Evolutionary conservation across 208 protist genomes (phyloP).

Genomic region (Blechomonas ayalai): DNA sequence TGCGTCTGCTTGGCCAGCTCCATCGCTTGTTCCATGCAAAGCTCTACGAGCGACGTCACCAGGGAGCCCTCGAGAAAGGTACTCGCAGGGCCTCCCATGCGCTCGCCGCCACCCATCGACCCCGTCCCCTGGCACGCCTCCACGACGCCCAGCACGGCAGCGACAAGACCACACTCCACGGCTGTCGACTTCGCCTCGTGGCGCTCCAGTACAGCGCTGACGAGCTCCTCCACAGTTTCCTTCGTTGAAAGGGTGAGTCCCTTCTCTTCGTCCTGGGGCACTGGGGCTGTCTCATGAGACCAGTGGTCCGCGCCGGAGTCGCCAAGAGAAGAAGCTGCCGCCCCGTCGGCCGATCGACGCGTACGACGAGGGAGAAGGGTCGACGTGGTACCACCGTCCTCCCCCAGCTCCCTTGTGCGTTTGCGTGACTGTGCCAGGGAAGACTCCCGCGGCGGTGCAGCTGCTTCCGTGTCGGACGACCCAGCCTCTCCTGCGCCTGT

Average conservation of each 20-base stretch:
- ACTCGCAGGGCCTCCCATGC: not conserved
- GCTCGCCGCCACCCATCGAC: not conserved
- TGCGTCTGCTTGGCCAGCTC: conserved; percentile 18
- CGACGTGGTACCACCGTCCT: not conserved
- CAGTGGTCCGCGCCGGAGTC: too few relatives aligned
- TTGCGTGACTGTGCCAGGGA: not conserved
- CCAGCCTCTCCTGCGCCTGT: not conserved
- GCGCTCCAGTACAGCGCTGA: conserved; percentile 15
- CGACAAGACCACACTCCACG: conserved; percentile 12
- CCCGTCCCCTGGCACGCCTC: conserved; percentile 2
- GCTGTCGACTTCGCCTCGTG: conserved; percentile 10
- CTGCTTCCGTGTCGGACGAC: conserved; percentile 9
- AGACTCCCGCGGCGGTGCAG: conserved; percentile 1
- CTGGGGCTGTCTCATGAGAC: not conserved
- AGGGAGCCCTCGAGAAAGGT: conserved; percentile 5
- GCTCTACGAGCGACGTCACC: conserved; percentile 22
- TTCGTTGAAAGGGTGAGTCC: conserved; percentile 5
- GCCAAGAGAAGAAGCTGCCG: too few relatives aligned
- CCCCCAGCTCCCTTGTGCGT: not conserved
- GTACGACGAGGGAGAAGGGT: too few relatives aligned
- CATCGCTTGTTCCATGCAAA: conserved; percentile 29
- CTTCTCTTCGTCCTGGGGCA: conserved; percentile 4
- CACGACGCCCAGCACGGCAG: conserved; percentile 17
- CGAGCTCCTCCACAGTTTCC: conserved; percentile 12
- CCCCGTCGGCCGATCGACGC: too few relatives aligned